Evolutionary conservation across 2,329 filamentous ascomycete genomes (phyloP).

Genomic region (Pseudogymnoascus sp.): DNA sequence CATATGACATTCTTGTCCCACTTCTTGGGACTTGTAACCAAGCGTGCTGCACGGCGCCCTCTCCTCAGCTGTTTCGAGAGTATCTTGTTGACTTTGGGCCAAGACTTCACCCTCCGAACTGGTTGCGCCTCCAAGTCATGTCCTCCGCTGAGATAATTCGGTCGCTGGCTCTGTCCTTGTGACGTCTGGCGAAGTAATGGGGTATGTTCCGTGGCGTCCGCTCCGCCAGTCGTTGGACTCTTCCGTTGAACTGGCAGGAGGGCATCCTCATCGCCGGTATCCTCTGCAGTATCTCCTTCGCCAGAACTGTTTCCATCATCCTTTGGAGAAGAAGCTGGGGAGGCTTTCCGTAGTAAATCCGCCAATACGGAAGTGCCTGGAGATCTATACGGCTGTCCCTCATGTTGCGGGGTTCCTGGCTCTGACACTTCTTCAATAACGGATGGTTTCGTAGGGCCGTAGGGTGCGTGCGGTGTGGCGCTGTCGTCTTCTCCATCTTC

Average conservation of each 20-base stretch:
- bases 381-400: constrained; percentile 26
- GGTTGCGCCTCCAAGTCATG: constrained; percentile 27
- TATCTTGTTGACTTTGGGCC: constrained; percentile 25
- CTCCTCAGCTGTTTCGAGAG: constrained; percentile 20
- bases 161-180: constrained; percentile 17
- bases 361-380: constrained; percentile 40
- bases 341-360: constrained; percentile 40
- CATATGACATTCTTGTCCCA: constrained; percentile 66
- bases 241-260: not conserved
- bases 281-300: not conserved
- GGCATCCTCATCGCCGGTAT: not conserved
- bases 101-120: constrained; percentile 17
- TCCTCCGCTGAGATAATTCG: constrained; percentile 26
- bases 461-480: constrained; percentile 24
- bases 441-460: constrained; percentile 33
- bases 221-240: not conserved
- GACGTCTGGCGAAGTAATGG: constrained; percentile 23
- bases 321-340: constrained; percentile 21
- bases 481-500: not conserved
- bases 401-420: constrained; percentile 42
- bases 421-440: constrained; percentile 58
- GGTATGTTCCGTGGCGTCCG: constrained; percentile 23
- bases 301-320: constrained; percentile 4
- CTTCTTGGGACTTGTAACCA: constrained; percentile 52
- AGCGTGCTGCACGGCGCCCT: constrained; percentile 19